phyloP scores from a whole-genome alignment of 768 basidiomycete species.

The Serendipita sp. region DNA sequence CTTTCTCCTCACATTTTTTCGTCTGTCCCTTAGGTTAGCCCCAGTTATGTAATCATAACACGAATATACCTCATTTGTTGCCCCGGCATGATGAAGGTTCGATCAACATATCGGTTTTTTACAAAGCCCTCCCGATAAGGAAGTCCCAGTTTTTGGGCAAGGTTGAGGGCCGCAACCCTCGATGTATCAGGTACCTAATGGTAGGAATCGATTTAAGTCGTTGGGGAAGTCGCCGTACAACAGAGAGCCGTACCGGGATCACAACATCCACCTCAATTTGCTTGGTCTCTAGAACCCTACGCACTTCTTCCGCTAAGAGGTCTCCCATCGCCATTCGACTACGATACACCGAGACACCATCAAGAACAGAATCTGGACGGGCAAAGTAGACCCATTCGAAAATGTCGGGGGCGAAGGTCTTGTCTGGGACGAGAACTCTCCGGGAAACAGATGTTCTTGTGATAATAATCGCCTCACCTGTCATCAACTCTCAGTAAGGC shows the following conservation, averaged over 20 bases:
- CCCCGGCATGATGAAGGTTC: slow-evolving; percentile 99
- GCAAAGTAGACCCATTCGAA: slow-evolving; percentile 99
- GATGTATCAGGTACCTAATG: slow-evolving; percentile 85
- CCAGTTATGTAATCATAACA: neutral
- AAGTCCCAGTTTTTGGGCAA: slow-evolving; percentile 74
- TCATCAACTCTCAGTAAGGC: neutral
- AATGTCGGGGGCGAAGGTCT: slow-evolving; percentile 87
- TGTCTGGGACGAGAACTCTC: slow-evolving; percentile 50
- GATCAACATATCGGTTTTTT: slow-evolving; percentile 95
- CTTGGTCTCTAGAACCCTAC: slow-evolving; percentile 47
- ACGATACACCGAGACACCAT: slow-evolving; percentile 93
- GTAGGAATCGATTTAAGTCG: too few relatives aligned
- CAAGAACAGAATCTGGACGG: slow-evolving; percentile 90
- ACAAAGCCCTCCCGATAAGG: slow-evolving; percentile 98
- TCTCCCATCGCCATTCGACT: slow-evolving; percentile 99
- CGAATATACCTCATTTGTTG: slow-evolving; percentile 67
- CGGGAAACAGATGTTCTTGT: slow-evolving; percentile 64
- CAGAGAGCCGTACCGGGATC: slow-evolving; percentile 51
- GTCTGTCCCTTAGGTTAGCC: slow-evolving; percentile 25
- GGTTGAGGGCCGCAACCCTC: slow-evolving; percentile 85
- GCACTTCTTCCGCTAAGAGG: slow-evolving; percentile 74
- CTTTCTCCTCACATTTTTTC: slow-evolving; percentile 87
- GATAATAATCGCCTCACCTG: slow-evolving; percentile 92
- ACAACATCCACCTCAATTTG: slow-evolving; percentile 80
- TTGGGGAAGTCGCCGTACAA: neutral